phyloP scores from a whole-genome alignment of 2,329 filamentous ascomycete genomes.

The Epichloe typhina region DNA sequence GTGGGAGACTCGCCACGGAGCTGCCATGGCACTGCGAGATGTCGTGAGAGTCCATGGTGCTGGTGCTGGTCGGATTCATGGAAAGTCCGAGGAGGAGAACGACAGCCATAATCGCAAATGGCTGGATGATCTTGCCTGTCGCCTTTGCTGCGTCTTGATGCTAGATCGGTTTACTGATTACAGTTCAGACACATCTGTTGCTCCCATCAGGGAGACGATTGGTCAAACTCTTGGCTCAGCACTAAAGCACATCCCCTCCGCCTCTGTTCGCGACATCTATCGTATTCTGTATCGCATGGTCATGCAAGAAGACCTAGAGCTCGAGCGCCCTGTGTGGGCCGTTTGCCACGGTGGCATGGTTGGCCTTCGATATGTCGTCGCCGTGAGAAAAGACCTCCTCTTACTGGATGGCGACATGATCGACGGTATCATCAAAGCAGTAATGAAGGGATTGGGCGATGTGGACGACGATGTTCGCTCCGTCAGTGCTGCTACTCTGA shows the following conservation, averaged over 20 bases:
- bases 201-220: slow-evolving; percentile 88
- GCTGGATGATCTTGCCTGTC: slow-evolving; percentile 91
- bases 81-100: slow-evolving; percentile 61
- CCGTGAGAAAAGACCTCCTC: slow-evolving; percentile 83
- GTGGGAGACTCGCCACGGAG: slow-evolving; percentile 94
- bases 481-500: slow-evolving; percentile 91
- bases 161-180: slow-evolving; percentile 96
- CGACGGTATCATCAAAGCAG: slow-evolving; percentile 80
- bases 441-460: slow-evolving; percentile 89
- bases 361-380: slow-evolving; percentile 85
- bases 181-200: slow-evolving; percentile 92
- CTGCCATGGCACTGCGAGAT: slow-evolving; percentile 87
- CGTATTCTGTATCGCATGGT: slow-evolving; percentile 76
- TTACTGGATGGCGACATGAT: slow-evolving; percentile 74
- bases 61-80: slow-evolving; percentile 67
- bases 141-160: slow-evolving; percentile 91
- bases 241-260: slow-evolving; percentile 66
- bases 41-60: slow-evolving; percentile 82
- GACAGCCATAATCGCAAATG: slow-evolving; percentile 67
- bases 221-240: slow-evolving; percentile 87
- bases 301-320: slow-evolving; percentile 70
- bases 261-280: slow-evolving; percentile 76
- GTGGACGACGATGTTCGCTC: slow-evolving; percentile 91
- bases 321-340: slow-evolving; percentile 72
- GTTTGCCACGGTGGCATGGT: slow-evolving; percentile 98